These are phyloP conservation scores for Hanseniaspora occidentalis DNA, from an alignment of 805 yeast species.

Conservation along the genomic window DNA sequence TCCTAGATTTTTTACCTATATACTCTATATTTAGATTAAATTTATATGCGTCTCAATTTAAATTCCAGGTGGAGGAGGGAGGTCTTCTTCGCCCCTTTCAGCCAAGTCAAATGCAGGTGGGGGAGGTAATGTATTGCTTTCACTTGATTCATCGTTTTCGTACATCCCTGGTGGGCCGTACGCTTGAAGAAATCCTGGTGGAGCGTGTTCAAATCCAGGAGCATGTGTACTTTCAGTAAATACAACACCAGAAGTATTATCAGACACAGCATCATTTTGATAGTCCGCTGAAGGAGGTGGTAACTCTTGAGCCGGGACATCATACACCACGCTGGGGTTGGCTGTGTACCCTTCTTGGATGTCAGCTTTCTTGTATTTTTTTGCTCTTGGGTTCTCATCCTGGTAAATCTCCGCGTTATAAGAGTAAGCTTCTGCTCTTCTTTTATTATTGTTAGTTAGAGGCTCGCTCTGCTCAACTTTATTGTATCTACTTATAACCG, in stretches of 20 bases:
- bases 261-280: too few relatives aligned
- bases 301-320: too few relatives aligned
- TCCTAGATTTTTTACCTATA: too few relatives aligned
- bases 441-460: background rate
- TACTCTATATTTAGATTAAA: too few relatives aligned
- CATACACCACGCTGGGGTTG: too few relatives aligned
- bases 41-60: too few relatives aligned
- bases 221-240: too few relatives aligned
- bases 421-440: background rate
- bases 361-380: background rate
- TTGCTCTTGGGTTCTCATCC: background rate
- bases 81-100: background rate
- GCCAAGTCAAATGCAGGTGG: slow-evolving; percentile 6
- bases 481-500: slow-evolving; percentile 18
- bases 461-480: background rate
- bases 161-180: background rate
- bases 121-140: too few relatives aligned
- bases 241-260: too few relatives aligned
- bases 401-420: background rate
- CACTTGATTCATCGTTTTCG: background rate
- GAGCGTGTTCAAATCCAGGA: background rate
- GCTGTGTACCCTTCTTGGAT: background rate
- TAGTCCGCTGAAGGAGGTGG: too few relatives aligned
- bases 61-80: background rate
- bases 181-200: background rate